phyloP scores from a whole-genome alignment of 2,329 filamentous ascomycete genomes.

The Ceratocystis diversiconidia region DNA sequence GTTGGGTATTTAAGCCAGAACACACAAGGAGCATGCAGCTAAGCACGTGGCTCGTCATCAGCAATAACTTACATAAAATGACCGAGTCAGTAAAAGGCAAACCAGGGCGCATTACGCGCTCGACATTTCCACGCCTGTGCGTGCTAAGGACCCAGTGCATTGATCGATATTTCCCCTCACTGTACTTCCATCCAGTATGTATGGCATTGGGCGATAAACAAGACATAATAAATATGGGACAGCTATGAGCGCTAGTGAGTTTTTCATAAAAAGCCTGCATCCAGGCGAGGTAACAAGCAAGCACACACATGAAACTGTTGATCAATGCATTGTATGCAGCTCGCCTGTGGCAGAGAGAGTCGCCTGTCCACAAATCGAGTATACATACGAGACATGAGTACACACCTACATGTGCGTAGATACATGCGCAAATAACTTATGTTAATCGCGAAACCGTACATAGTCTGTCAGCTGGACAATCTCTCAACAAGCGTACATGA shows the following conservation, averaged over 20 bases:
- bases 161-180: too few species aligned
- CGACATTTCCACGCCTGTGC: not conserved
- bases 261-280: not conserved
- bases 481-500: too few species aligned
- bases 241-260: not conserved
- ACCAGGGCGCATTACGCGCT: not conserved
- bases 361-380: not conserved
- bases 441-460: too few species aligned
- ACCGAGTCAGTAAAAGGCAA: not conserved
- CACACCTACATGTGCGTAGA: too few species aligned
- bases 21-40: not conserved
- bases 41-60: not conserved
- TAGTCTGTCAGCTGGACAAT: too few species aligned
- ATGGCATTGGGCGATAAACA: too few species aligned
- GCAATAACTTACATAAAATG: not conserved
- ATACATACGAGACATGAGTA: not conserved
- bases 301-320: not conserved
- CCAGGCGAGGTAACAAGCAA: not conserved
- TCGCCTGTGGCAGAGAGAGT: not conserved
- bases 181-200: too few species aligned
- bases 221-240: too few species aligned
- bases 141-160: too few species aligned
- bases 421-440: too few species aligned
- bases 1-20: too few species aligned
- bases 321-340: slow-evolving; percentile 5